Base-by-base conservation (phyloP, 2,329 filamentous ascomycete species). In the Penicillium sp. region DNA sequence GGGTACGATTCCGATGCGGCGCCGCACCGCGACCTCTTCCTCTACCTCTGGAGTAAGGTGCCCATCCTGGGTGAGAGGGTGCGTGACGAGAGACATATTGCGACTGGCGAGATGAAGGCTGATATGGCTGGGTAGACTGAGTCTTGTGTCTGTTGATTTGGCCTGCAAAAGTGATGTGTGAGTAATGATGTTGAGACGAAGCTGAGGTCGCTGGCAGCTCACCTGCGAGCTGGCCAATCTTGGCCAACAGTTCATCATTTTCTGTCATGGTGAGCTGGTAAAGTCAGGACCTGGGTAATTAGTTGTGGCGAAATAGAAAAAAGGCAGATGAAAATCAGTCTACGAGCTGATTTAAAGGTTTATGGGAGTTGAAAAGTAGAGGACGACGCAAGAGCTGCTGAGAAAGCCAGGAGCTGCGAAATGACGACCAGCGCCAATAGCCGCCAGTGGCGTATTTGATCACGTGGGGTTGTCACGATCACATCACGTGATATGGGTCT, bases 141-240 rank as follows among this genome's bases (percentile, higher is more conserved):
- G 85, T 90, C 75, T 91, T 93, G 79, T 91, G 88, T 55, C 88
- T 86, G 74, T 93, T 93, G 73, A 95, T 94, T 77, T 91, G 89
- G 67, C 89, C 90, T 92, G 65, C 10, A 42, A 46, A 46, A 60
- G 43, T 28, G 25, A 22, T 13, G 3, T n/a, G 51, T 53, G 16
- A 49, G 64, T 65, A 58, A 61, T 42, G 49, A 30, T 33, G 30
- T 55, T 53, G 28, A 43, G 35, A 52, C 19, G 8, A 56, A 37
- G 30, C 70, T 80, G 80, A 57, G 85, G 81, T 70, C 85, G 82
- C 3, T 3, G 56, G 63, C 38, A 72, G 60, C 77, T 74, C 75
- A 85, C 84, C 84, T 76, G 83, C 82, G 70, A 86, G 78, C 68
- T 82, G 82, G 72, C 83, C 80, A 71, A 86, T 86, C 70, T 80